Base-by-base conservation (phyloP, 306 rosid genomes). In the Elaeagnus macrophylla region DNA sequence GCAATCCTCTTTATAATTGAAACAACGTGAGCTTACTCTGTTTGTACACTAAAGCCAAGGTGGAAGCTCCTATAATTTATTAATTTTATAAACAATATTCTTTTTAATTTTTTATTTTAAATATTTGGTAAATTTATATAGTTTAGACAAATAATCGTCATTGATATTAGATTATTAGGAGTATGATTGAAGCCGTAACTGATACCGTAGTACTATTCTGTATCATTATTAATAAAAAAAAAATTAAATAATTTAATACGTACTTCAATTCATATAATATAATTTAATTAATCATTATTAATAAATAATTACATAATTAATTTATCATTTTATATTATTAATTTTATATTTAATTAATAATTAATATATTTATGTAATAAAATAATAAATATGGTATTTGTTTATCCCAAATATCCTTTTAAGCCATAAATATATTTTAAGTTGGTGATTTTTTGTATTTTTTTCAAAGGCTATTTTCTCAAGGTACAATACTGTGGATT, bases 41-140 rank as follows among this genome's bases (percentile, higher is more conserved):
- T 80, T 78, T 60, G 51, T 62, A 68, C 77, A 25, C 73, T 69
- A 65, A 81, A 71, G 71, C 83, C 83, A 74, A 81, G 65, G 75
- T 59, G 77, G 65, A 62, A 73, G 44, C 56, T 59, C 65, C 8
- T 2, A 2, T 25, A 25, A 6, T 59, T 59, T 51, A 7, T 72
- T 64, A 62, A 37, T 46, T 53, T 1, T 25, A 1, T 20, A 1
- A 2, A 25, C 3, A 25, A 25, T 25, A 25, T 25, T 25, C 7
- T 13, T 32, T 10, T 50, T 54, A 25, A 1, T 67, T 59, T 59
- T 76, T 50, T 54, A 58, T 64, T 43, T 53, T 35, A 8, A 12
- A 52, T 35, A 40, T 39, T 37, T 38, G 10, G 4, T 25, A 25
- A 25, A 56, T 56, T 55, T 0, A 52, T 59, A 63, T 35, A 35